Base-by-base conservation (phyloP, 2,329 filamentous ascomycete genomes). In the Lomentospora prolificans region DNA sequence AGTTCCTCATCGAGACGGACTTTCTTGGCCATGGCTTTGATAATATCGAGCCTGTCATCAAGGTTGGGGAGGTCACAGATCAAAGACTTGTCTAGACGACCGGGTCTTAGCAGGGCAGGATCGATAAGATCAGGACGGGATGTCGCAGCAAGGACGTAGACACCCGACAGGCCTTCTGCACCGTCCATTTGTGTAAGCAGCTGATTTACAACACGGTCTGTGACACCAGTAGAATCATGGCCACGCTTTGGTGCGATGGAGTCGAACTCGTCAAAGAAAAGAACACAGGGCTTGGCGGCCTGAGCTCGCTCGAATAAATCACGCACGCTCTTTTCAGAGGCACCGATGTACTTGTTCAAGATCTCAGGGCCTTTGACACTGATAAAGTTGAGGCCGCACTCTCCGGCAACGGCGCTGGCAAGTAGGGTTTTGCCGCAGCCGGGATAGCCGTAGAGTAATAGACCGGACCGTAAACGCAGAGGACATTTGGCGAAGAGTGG, bases 191-290 rank as follows among this genome's bases (percentile, higher is more conserved):
- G 92, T 0, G 95, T 99, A 9, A 99, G 80, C 57, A 99, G 83
- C 75, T 99, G 95, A 68, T 99, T 99, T 63, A 99, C 94, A 0
- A 99, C 95, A 36, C 95, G 84, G 70, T 99, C 95, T 0, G 94
- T 99, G n/a, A 99, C 95, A 61, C 95, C 94, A 0, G 94, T 99
- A 1, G 87, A 94, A 68, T 99, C 95, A 67, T 99, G 94, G 0
- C 94, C 94, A 72, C 94, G 82, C 71, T 97, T 99, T 2, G 94
- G 94, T 0, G 95, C 95, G 60, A 99, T 97, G 39, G 89, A 91
- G 72, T 99, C 94, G 66, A 99, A 99, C 69, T 99, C 94, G 66
- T 99, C 94, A 66, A 99, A 99, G 77, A 99, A 99, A 7, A 99
- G 77, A 3, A 99, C 89, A 63, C 94, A 97, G 0, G 95, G 95